Conservation (phyloP, 306 rosid species). For the Prunus davidiana region DNA sequence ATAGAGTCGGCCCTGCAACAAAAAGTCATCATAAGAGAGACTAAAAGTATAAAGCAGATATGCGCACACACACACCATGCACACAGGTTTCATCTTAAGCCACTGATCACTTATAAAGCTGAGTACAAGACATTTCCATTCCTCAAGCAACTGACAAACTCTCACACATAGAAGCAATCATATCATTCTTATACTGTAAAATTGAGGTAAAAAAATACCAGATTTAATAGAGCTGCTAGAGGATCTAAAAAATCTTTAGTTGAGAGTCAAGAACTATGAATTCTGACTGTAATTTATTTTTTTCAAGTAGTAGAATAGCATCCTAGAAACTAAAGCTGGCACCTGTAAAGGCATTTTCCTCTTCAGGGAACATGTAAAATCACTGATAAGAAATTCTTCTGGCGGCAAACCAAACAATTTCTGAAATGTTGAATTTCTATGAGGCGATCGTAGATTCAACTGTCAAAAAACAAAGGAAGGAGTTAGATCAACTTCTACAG, state of each 20-base stretch:
- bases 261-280: constrained; percentile 1
- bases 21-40: constrained; percentile 1
- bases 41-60: neutral
- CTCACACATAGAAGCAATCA: neutral
- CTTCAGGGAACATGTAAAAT: constrained; percentile 71
- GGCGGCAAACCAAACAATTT: constrained; percentile 77
- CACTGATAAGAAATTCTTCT: constrained; percentile 86
- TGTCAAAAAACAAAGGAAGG: constrained; percentile 28
- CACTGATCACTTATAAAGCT: neutral
- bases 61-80: neutral
- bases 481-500: constrained; percentile 17
- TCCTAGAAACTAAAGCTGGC: constrained; percentile 7
- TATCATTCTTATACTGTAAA: neutral
- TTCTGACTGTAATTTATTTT: neutral
- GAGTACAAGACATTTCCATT: neutral
- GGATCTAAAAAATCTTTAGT: neutral
- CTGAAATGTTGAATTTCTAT: constrained; percentile 81
- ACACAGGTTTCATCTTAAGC: neutral
- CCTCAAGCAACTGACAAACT: neutral
- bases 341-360: constrained; percentile 86
- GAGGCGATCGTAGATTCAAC: constrained; percentile 82
- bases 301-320: neutral
- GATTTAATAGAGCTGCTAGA: neutral
- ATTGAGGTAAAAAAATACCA: neutral
- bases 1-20: constrained; percentile 71